Conservation (phyloP, 768 basidiomycete species). For the Cubamyces lactineus region DNA sequence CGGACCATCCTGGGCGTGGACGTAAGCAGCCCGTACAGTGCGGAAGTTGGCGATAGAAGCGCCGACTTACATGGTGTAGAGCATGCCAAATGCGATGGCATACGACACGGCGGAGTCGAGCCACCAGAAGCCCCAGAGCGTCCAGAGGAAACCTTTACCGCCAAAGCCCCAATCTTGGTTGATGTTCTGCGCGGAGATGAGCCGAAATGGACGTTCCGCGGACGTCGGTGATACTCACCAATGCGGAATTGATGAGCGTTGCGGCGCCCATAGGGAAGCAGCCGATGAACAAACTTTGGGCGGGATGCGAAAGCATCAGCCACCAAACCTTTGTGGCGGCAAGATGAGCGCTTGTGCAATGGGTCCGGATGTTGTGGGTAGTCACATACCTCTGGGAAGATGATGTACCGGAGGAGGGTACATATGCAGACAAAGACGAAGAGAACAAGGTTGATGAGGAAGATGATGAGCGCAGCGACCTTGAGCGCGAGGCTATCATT, state of each 20-base stretch:
- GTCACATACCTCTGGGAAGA: constrained; percentile 35
- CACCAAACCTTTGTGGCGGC: constrained; percentile 26
- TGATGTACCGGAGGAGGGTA: constrained; percentile 38
- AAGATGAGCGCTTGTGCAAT: background rate
- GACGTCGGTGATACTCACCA: constrained; percentile 34
- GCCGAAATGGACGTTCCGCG: background rate
- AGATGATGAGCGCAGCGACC: constrained; percentile 41
- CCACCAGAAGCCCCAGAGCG: constrained; percentile 58
- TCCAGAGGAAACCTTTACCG: constrained; percentile 41
- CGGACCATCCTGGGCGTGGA: constrained; percentile 43
- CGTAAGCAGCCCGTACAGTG: background rate
- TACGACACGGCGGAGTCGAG: constrained; percentile 46
- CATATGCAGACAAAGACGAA: constrained; percentile 39
- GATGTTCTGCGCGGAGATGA: constrained; percentile 30
- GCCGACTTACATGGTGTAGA: constrained; percentile 50
- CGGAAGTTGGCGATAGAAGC: background rate
- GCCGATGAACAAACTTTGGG: constrained; percentile 50
- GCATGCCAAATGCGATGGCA: constrained; percentile 49
- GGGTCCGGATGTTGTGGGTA: too few relatives aligned
- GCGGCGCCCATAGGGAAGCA: constrained; percentile 49
- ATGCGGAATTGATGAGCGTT: constrained; percentile 45
- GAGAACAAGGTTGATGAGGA: constrained; percentile 45
- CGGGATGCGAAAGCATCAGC: constrained; percentile 42
- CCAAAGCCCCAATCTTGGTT: constrained; percentile 43
- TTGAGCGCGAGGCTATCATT: constrained; percentile 38